These are phyloP conservation scores for Komagataella pseudopastoris DNA, from an alignment of 805 yeast species.

Conservation along the genomic window DNA sequence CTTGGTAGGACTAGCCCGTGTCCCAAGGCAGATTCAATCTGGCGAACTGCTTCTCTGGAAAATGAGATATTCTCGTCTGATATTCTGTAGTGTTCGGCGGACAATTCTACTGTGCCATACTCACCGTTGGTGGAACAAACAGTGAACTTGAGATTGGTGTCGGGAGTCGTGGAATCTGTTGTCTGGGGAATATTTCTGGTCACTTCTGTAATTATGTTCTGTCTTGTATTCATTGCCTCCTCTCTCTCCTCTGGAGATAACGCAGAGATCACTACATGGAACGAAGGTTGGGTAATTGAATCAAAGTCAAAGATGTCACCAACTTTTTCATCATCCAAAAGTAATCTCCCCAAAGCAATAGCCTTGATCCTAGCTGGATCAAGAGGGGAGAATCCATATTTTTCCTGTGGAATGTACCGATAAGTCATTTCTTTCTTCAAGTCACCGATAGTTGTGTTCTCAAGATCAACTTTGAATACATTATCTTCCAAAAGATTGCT, in stretches of 20 bases:
- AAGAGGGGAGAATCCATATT: neutral
- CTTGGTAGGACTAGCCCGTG: neutral
- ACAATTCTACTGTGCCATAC: neutral
- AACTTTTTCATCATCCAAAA: neutral
- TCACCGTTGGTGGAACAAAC: neutral
- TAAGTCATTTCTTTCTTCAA: neutral
- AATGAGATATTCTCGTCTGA: neutral
- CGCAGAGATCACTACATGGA: neutral
- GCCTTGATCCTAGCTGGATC: neutral
- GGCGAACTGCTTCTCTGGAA: neutral
- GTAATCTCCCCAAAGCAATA: neutral
- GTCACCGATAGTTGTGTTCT: neutral
- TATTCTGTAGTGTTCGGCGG: neutral
- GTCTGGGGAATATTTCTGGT: neutral
- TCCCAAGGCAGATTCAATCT: neutral
- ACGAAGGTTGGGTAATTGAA: neutral
- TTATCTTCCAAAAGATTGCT: neutral
- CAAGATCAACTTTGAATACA: neutral
- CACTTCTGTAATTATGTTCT: neutral
- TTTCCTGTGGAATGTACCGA: neutral
- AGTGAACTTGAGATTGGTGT: neutral
- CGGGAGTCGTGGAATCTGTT: neutral
- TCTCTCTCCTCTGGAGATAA: neutral
- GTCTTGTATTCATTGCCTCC: neutral
- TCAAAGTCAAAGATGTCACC: neutral